Conservation (phyloP, 768 basidiomycete species). For the Floccularia luteovirens region DNA sequence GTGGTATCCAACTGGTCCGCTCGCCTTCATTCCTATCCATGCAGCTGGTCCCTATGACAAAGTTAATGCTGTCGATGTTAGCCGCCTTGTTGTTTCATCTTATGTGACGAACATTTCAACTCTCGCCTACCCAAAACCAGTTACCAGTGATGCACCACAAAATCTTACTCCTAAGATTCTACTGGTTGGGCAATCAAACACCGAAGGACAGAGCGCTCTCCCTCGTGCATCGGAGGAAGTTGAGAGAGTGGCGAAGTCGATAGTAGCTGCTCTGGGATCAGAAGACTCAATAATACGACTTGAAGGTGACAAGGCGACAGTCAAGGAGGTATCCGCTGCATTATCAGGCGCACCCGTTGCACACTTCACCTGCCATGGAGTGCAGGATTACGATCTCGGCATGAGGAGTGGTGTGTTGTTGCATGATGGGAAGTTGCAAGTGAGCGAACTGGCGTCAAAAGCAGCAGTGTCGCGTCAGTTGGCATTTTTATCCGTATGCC, state of each 20-base stretch:
- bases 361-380: not conserved
- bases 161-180: not conserved
- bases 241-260: not conserved
- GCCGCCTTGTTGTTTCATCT: not conserved
- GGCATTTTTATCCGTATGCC: not conserved
- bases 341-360: not conserved
- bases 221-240: not conserved
- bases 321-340: not conserved
- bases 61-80: not conserved
- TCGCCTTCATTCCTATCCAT: not conserved
- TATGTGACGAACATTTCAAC: not conserved
- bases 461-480: not conserved
- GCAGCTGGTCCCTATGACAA: not conserved
- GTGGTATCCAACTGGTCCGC: not conserved
- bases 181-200: not conserved
- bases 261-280: not conserved
- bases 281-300: not conserved
- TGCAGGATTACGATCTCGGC: not conserved
- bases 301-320: not conserved
- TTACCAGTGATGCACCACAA: not conserved
- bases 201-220: not conserved
- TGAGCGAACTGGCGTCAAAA: not conserved
- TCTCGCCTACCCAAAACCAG: not conserved
- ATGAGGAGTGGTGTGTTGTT: not conserved
- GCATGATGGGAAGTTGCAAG: not conserved